Base-by-base conservation (phyloP, 768 basidiomycete genomes). In the Tricholoma sp. region DNA sequence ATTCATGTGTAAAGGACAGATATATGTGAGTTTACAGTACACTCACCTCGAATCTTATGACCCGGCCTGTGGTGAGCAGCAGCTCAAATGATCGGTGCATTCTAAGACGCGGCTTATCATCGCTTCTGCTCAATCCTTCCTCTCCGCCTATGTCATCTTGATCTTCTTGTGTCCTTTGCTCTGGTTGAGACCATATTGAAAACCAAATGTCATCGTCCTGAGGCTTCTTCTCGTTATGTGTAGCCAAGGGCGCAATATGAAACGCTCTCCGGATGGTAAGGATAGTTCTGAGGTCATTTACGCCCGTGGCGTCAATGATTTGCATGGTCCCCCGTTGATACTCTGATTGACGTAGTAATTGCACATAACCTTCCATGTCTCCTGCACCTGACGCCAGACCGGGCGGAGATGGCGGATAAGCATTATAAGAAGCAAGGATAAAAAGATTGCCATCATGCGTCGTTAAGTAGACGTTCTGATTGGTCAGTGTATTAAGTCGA, bases 1-100 rank as follows among this genome's bases (percentile, higher is more conserved):
- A 29, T 37, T 17, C 41, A 36, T 12, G 49, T 49, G 33, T 28
- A 33, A 45, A 60, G 17, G 34, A 37, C 13, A 29, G 18, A 51
- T 32, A 48, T 52, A 36, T 24, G 24, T 24, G 24, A 4, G 24
- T 34, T 37, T 37, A 51, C 37, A 33, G 9, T 13, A 48, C 24
- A 61, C 79, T 58, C 61, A 93, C 94, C 81, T 98, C 93, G 53
- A 92, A 91, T 15, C 87, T 76, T 52, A 92, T 68, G 12, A 88
- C 78, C 31, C 77, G 75, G 2, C 92, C 92, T 9, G 82, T 84
- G 18, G 75, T 79, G 54, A 93, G 74, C 53, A 87, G 70, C 37
- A 96, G 71, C 67, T 94, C 91, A 60, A 98, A 96, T 2, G 83
- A 83, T 47, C 91, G 76, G 59, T 79, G 78, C 72, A 85, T 80